Percentiles rank a stretch among this genome's conserved stretches.
Evolutionary conservation across 1,284 basidiomycete species (phyloP).

Genomic region (Apiotrichum sp.): DNA sequence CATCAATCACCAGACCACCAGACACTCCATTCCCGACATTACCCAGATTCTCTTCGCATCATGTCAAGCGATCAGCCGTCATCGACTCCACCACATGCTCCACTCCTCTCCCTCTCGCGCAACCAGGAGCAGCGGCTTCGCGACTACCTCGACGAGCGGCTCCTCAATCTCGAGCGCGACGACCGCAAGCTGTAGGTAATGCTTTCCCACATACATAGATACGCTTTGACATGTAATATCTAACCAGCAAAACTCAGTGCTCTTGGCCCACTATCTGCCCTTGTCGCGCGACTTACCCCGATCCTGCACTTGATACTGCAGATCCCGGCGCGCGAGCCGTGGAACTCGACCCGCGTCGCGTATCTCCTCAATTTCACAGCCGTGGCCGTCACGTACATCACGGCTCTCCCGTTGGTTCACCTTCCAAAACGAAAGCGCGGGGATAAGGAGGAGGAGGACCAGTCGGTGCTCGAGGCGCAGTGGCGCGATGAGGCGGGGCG

Average conservation of each 20-base stretch:
- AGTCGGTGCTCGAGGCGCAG: not conserved
- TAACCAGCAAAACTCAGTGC: conserved; percentile 14
- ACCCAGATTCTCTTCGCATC: too few species aligned
- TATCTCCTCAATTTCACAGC: conserved; percentile 30
- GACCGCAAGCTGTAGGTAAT: conserved; percentile 28
- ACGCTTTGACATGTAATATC: too few species aligned
- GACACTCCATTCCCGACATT: too few species aligned
- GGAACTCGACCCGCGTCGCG: conserved; percentile 19
- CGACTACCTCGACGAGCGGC: conserved; percentile 24
- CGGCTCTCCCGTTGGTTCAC: conserved; percentile 18
- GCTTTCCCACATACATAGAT: too few species aligned
- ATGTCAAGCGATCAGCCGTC: not conserved
- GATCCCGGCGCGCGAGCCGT: conserved; percentile 25
- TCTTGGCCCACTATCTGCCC: conserved; percentile 17
- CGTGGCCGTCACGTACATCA: conserved; percentile 18
- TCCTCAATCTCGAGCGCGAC: conserved; percentile 27
- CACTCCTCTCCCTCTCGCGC: conserved; percentile 15
- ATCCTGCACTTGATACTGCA: conserved; percentile 28
- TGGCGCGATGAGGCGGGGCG: conserved; percentile 6
- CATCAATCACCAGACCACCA: too few species aligned
- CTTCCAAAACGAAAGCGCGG: conserved; percentile 1
- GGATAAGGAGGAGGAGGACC: not conserved
- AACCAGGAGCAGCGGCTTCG: conserved; percentile 22
- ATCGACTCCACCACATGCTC: too few species aligned
- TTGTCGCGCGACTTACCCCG: conserved; percentile 20